Percentiles rank a stretch among this genome's conserved stretches.
Evolutionary conservation across 768 basidiomycete species (phyloP).

Genomic region (Megacollybia marginata): DNA sequence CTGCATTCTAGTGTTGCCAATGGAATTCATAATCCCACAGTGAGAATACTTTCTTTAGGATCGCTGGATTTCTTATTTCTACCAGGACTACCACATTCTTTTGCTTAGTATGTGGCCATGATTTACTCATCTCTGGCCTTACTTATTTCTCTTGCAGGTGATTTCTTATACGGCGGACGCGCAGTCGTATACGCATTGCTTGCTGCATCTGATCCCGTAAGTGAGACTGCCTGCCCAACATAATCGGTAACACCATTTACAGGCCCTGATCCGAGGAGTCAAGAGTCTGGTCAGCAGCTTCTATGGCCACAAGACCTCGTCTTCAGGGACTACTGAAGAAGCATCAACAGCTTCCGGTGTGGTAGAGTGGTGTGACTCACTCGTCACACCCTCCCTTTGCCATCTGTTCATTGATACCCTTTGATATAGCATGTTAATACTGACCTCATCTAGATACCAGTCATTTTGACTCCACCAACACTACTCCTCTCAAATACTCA

Average conservation of each 20-base stretch:
- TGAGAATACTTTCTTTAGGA: not conserved
- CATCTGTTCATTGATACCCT: no score
- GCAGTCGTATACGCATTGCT: constrained; percentile 9
- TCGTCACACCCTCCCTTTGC: no score
- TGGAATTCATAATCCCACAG: constrained; percentile 11
- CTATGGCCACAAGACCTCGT: no score
- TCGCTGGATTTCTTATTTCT: not conserved
- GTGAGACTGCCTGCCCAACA: not conserved
- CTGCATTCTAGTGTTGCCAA: constrained; percentile 7
- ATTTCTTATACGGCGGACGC: constrained; percentile 13
- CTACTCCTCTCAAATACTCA: no score
- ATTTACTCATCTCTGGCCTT: not conserved
- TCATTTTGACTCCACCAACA: no score
- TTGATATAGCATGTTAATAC: no score
- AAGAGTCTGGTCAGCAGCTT: not conserved
- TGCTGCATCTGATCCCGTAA: constrained; percentile 11
- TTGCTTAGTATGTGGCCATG: constrained; percentile 3
- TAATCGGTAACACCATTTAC: not conserved
- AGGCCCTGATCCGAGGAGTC: constrained; percentile 9
- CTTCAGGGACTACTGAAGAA: no score
- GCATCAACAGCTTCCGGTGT: no score
- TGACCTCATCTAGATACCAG: no score
- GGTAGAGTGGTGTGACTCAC: no score
- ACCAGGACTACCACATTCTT: constrained; percentile 2
- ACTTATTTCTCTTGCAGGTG: constrained; percentile 1